Evolutionary conservation across 495 filamentous ascomycete genomes (phyloP).

Genomic region (Venustampulla echinocandica): DNA sequence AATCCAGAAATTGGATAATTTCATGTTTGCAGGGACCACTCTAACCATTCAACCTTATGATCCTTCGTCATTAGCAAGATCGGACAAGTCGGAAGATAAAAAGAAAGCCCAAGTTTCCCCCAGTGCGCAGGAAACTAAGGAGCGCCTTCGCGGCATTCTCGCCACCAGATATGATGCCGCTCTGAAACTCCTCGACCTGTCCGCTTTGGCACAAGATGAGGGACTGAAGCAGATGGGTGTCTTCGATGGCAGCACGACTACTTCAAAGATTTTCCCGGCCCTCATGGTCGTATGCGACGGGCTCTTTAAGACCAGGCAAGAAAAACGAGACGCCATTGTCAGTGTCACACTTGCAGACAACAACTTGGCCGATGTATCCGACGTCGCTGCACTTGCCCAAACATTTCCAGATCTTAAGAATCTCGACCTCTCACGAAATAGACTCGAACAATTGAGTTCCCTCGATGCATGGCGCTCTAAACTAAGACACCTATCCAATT

Average conservation of each 20-base stretch:
- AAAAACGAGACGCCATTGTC: slow-evolving; percentile 62
- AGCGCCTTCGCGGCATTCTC: slow-evolving; percentile 48
- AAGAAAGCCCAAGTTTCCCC: slow-evolving; percentile 26
- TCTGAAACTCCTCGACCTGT: slow-evolving; percentile 71
- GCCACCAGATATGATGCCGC: slow-evolving; percentile 58
- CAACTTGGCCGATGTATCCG: slow-evolving; percentile 54
- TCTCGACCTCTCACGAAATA: slow-evolving; percentile 75
- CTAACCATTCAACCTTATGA: slow-evolving; percentile 44
- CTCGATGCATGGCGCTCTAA: slow-evolving; percentile 64
- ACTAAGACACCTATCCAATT: slow-evolving; percentile 66
- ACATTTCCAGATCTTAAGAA: slow-evolving; percentile 77
- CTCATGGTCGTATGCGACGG: slow-evolving; percentile 73
- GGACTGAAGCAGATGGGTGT: slow-evolving; percentile 62
- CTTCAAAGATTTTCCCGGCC: slow-evolving; percentile 81
- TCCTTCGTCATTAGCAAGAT: slow-evolving; percentile 20
- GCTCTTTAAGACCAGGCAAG: slow-evolving; percentile 53
- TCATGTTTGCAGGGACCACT: slow-evolving; percentile 52
- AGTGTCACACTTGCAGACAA: slow-evolving; percentile 75
- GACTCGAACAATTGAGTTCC: slow-evolving; percentile 46
- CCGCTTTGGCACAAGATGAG: slow-evolving; percentile 59
- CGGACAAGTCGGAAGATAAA: too few relatives aligned
- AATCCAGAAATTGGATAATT: slow-evolving; percentile 55
- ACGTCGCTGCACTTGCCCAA: slow-evolving; percentile 61
- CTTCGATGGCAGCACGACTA: slow-evolving; percentile 59
- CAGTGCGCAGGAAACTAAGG: slow-evolving; percentile 35